Evolutionary conservation across 2,329 filamentous ascomycete genomes (phyloP).

Genomic region (Aspergillus glaucus): DNA sequence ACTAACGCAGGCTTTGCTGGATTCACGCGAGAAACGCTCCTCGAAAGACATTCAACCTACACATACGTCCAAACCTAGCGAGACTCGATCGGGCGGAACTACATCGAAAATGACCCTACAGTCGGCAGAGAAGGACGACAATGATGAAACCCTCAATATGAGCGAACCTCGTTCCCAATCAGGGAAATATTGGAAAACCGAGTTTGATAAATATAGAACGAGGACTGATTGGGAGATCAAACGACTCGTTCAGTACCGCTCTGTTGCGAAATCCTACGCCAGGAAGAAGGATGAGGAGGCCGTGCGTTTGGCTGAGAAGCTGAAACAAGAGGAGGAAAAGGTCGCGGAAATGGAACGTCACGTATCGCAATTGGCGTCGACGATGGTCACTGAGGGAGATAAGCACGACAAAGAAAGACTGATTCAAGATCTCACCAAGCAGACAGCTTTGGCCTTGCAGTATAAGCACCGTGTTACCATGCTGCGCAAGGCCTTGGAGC

Average conservation of each 20-base stretch:
- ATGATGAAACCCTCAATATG: slow-evolving; percentile 49
- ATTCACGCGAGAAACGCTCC: slow-evolving; percentile 31
- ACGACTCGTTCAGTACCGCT: slow-evolving; percentile 55
- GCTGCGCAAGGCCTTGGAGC: slow-evolving; percentile 32
- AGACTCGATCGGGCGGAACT: slow-evolving; percentile 9
- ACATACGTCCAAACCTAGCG: slow-evolving; percentile 6
- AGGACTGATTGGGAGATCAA: slow-evolving; percentile 55
- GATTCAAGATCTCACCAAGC: slow-evolving; percentile 37
- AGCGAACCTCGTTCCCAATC: slow-evolving; percentile 52
- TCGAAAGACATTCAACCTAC: slow-evolving; percentile 18
- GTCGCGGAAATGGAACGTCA: slow-evolving; percentile 40
- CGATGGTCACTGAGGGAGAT: slow-evolving; percentile 27
- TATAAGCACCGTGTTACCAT: slow-evolving; percentile 39
- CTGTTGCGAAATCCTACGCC: slow-evolving; percentile 54
- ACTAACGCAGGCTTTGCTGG: slow-evolving; percentile 34
- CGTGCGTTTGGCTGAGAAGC: slow-evolving; percentile 45
- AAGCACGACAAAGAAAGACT: slow-evolving; percentile 34
- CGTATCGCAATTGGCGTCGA: slow-evolving; percentile 37
- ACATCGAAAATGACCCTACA: slow-evolving; percentile 4
- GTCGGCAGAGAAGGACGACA: slow-evolving; percentile 22
- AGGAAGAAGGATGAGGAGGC: slow-evolving; percentile 54
- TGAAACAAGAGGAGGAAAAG: slow-evolving; percentile 46
- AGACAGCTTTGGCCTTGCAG: slow-evolving; percentile 39
- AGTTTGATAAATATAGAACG: slow-evolving; percentile 53
- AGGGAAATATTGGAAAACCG: slow-evolving; percentile 57